A percentile compares a stretch with the other conserved stretches of the same genome.
phyloP scores from a whole-genome alignment of 202 grass and related monocot species.

The Hordeum pubiflorum region DNA sequence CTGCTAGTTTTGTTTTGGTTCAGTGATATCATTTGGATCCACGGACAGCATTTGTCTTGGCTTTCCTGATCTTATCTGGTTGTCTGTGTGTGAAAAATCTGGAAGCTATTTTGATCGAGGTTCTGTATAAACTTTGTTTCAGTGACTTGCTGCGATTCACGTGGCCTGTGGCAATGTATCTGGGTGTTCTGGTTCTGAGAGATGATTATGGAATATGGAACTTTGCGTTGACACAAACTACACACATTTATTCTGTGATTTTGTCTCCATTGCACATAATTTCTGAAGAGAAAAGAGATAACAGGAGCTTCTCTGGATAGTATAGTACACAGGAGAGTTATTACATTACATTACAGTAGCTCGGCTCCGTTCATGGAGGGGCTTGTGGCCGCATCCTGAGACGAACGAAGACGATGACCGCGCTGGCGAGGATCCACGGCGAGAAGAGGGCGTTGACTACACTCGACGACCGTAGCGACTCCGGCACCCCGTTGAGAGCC shows the following conservation, averaged over 20 bases:
- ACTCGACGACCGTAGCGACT: slow-evolving; percentile 26
- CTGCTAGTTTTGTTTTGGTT: slow-evolving; percentile 15
- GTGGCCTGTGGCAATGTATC: not conserved
- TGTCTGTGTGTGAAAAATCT: slow-evolving; percentile 9
- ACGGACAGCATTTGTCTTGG: not conserved
- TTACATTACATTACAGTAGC: not conserved
- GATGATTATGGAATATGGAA: not conserved
- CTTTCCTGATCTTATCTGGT: not conserved
- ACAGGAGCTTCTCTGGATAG: not conserved
- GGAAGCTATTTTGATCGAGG: not conserved
- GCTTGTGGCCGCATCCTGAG: slow-evolving; percentile 34
- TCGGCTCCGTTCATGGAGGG: slow-evolving; percentile 13
- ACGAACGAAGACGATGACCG: slow-evolving; percentile 39
- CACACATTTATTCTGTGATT: not conserved
- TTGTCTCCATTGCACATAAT: not conserved
- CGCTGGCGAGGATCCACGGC: slow-evolving; percentile 52
- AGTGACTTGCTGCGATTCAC: not conserved
- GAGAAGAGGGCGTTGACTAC: slow-evolving; percentile 32
- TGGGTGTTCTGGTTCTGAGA: not conserved
- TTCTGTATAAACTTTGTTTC: not conserved
- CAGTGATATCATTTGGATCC: not conserved
- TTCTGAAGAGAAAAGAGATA: not conserved
- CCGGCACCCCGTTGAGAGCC: slow-evolving; percentile 33
- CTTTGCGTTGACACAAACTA: not conserved
- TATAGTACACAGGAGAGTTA: not conserved